These are phyloP conservation scores for Arctium lappa DNA, from an alignment of 129 eudicot species.

Conservation along the genomic window DNA sequence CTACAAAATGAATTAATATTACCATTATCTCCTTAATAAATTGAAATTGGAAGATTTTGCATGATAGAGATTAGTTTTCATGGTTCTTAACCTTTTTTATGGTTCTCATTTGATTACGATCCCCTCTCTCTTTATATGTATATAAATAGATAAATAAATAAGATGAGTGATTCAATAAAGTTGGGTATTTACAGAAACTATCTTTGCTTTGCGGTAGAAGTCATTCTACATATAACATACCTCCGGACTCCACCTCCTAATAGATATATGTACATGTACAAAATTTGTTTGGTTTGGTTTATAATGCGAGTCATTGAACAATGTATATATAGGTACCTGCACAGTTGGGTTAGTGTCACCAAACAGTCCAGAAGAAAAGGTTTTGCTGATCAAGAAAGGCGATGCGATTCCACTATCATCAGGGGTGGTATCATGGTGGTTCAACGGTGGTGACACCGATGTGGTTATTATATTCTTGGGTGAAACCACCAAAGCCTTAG, in stretches of 20 bases:
- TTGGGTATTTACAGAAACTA: too few species aligned
- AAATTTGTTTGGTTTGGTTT: neutral
- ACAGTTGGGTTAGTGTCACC: conserved; percentile 42
- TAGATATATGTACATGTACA: neutral
- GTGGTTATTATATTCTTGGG: conserved; percentile 39
- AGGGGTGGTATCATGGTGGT: conserved; percentile 54
- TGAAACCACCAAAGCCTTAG: conserved; percentile 30
- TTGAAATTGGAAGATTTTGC: too few species aligned
- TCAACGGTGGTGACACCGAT: conserved; percentile 43
- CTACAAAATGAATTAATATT: too few species aligned
- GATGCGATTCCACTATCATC: conserved; percentile 39
- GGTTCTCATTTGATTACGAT: too few species aligned
- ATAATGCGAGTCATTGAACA: neutral
- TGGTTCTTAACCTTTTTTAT: too few species aligned
- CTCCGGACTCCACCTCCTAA: neutral
- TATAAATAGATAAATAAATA: too few species aligned
- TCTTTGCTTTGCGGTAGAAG: too few species aligned
- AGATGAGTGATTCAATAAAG: too few species aligned
- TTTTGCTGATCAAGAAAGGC: conserved; percentile 34
- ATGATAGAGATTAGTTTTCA: too few species aligned
- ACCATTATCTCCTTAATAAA: too few species aligned
- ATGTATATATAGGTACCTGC: conserved; percentile 31
- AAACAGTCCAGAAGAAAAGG: conserved; percentile 27
- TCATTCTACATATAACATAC: neutral
- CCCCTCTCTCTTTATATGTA: too few species aligned